Percentiles rank a stretch among this genome's conserved stretches.
These are phyloP conservation scores for Leptodontidium sp. DNA, from an alignment of 2,329 filamentous ascomycete genomes.

Conservation along the genomic window DNA sequence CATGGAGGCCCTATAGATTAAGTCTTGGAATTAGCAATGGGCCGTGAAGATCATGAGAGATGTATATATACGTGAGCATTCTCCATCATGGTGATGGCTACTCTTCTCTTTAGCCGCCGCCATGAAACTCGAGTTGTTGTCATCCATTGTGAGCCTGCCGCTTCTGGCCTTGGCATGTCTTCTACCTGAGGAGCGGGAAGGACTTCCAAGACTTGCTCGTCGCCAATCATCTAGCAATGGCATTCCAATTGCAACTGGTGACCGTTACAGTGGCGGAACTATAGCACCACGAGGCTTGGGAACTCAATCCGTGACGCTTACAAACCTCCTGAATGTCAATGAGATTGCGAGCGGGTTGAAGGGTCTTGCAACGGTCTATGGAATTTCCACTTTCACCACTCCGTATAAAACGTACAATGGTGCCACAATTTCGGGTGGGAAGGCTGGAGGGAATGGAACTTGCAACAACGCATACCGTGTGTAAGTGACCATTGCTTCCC, in stretches of 20 bases:
- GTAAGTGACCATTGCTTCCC: constrained; percentile 36
- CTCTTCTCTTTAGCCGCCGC: constrained; percentile 9
- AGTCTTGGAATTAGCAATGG: not conserved
- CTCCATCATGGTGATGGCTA: not conserved
- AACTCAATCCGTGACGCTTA: constrained; percentile 49
- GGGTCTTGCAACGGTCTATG: constrained; percentile 51
- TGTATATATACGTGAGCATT: constrained; percentile 19
- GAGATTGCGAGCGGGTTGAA: constrained; percentile 53
- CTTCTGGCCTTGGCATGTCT: constrained; percentile 47
- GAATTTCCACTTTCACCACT: constrained; percentile 50
- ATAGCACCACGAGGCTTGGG: constrained; percentile 53
- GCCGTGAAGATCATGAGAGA: not conserved
- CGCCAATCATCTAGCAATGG: constrained; percentile 36
- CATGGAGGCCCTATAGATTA: not conserved
- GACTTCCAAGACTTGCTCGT: constrained; percentile 25
- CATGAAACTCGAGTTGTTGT: constrained; percentile 38
- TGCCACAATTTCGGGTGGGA: constrained; percentile 50
- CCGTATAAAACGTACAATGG: constrained; percentile 55
- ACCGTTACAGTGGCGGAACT: constrained; percentile 52
- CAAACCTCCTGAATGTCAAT: constrained; percentile 52
- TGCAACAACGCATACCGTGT: constrained; percentile 55
- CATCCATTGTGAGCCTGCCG: constrained; percentile 30
- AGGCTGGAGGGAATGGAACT: constrained; percentile 54
- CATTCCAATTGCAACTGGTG: constrained; percentile 53
- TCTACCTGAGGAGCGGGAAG: constrained; percentile 49